Evolutionary conservation across 202 grass and related monocot genomes (phyloP), one percentile per base, ranked within the genome.

Genomic region (Setaria italica): DNA sequence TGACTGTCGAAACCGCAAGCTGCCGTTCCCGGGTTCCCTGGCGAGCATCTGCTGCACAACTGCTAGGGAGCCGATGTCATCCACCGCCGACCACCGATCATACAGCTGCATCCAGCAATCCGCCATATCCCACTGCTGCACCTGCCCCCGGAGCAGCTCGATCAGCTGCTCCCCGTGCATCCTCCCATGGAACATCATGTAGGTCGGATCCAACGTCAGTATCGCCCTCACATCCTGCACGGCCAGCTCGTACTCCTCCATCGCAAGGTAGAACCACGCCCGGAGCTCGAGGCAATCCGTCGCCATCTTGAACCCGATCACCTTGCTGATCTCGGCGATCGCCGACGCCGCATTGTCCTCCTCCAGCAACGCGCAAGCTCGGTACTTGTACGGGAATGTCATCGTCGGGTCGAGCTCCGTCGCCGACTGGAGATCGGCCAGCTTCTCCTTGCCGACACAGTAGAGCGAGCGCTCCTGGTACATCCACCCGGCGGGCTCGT

Each of bases 71-170:
- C 93, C 93, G 9, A 94, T 92, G 80, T 99, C 96, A 64, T 99
- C 96, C 41, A 99, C 96, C 19, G 88, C 84, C 1, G 96, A 99
- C 96, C 96, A 99, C 58, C 96, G 77, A 45, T 96, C 96, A 32
- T 96, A 99, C 29, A 99, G 94, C 88, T 90, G 91, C 96, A 99
- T 92, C 96, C 96, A 99, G 79, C 96, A 99, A 72, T 99, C 96
- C 0, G 93, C 96, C 96, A 94, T 92, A 78, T 99, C 93, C 96
- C 91, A 89, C n/a, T 92, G 91, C 88, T 91, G 87, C 70, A 95
- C 80, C 10, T 90, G 80, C 17, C 90, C 92, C 42, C 85, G 74
- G 50, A 99, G 92, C 29, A 88, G 79, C 82, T 96, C 96, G 7
- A 99, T 91, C 75, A 99, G 78, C 37, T 92, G 93, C 9, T 96